Base-by-base conservation (phyloP, 208 protist genomes). In the Tetramitus jugosus region DNA sequence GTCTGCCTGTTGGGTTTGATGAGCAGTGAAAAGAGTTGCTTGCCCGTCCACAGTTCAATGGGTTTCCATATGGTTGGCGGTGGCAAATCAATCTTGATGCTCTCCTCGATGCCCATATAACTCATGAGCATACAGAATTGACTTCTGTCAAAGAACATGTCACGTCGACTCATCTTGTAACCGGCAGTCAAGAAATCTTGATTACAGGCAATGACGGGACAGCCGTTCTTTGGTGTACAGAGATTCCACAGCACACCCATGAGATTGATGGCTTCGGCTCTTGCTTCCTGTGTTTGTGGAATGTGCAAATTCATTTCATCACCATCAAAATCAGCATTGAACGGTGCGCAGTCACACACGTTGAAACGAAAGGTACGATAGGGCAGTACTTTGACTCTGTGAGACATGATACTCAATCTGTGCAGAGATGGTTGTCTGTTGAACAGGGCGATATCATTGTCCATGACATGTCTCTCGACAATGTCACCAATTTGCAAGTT, bases 281-380 rank as follows among this genome's bases (percentile, higher is more conserved):
- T 89, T 26, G 98, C 97, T 84, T 99, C 97, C 77, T 99, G 90
- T 0, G 96, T 99, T 86, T 99, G 98, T 62, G 98, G 97, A 69
- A 99, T 78, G 84, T 99, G 97, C 17, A 99, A 81, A 84, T 99
- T 99, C 98, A 99, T 99, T 87, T 99, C 98, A 89, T 99, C 98
- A 29, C 95, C 95, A 85, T 99, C 97, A 85, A 99, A 99, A 84
- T 99, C 98, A 23, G 98, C 98, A 88, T 99, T 99, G 91, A 99
- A 99, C 56, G 97, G 97, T 39, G 92, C 87, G 81, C 96, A 99
- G 77, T 92, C 96, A 87, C 94, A 98, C 82, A 97, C 95, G 88
- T 99, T 99, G 85, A 99, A 99, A 60, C 98, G 90, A 64, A 99
- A 97, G 1, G 98, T 99, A 52, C 96, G 87, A 85, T 91, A 97